Percentiles rank a stretch among this genome's conserved stretches.
phyloP scores from a whole-genome alignment of 1,139 yeast genomes.

The Suhomyces anneliseae region DNA sequence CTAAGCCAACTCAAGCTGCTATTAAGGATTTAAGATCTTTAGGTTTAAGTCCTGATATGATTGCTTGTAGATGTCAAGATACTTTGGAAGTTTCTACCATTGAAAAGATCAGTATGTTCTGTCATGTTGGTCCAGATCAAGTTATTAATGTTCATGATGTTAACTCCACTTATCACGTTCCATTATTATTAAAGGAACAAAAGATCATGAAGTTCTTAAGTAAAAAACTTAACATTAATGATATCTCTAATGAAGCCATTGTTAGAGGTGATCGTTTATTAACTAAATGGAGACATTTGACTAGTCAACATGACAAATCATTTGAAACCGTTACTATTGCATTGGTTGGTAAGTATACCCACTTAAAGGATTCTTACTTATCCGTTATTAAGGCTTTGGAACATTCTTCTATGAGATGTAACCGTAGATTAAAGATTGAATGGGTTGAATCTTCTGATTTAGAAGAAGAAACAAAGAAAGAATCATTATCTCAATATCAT shows the following conservation, averaged over 20 bases:
- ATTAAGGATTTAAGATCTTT: slow-evolving; percentile 92
- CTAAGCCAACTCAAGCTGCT: slow-evolving; percentile 99
- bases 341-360: slow-evolving; percentile 94
- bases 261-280: slow-evolving; percentile 69
- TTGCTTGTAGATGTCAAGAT: slow-evolving; percentile 95
- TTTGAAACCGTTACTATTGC: slow-evolving; percentile 91
- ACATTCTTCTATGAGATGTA: slow-evolving; percentile 90
- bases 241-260: slow-evolving; percentile 54
- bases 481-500: slow-evolving; percentile 77
- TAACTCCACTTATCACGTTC: slow-evolving; percentile 96
- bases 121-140: slow-evolving; percentile 97
- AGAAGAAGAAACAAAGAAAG: slow-evolving; percentile 66
- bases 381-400: slow-evolving; percentile 95
- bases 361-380: slow-evolving; percentile 90
- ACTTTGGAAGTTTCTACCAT: slow-evolving; percentile 79
- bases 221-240: slow-evolving; percentile 63
- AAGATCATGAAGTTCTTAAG: slow-evolving; percentile 74
- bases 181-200: slow-evolving; percentile 85
- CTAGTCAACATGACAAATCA: slow-evolving; percentile 75
- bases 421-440: slow-evolving; percentile 77
- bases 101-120: slow-evolving; percentile 96
- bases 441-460: slow-evolving; percentile 97
- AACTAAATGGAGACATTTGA: slow-evolving; percentile 76
- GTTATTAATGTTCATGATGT: slow-evolving; percentile 97
- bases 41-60: slow-evolving; percentile 94